Conservation (phyloP, 2,329 filamentous ascomycete genomes). For the Alternaria atra region DNA sequence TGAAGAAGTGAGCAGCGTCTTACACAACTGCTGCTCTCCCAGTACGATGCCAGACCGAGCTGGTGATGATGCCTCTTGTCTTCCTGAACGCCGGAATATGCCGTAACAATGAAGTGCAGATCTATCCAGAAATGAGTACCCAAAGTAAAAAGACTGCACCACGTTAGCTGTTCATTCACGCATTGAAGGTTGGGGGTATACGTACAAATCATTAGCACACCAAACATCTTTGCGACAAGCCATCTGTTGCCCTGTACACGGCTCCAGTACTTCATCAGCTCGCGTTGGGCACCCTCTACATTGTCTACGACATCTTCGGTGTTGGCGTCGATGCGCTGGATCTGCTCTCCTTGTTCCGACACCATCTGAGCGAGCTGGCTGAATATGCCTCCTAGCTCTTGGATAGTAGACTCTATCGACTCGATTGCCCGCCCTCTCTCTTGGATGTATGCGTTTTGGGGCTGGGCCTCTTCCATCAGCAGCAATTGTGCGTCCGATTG, state of each 20-base stretch:
- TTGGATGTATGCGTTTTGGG: conserved; percentile 87
- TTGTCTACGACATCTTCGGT: conserved; percentile 98
- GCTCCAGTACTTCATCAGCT: conserved; percentile 96
- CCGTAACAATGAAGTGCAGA: conserved; percentile 7
- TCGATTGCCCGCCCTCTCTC: conserved; percentile 96
- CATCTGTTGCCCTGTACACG: conserved; percentile 93
- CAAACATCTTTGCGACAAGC: conserved; percentile 86
- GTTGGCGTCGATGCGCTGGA: conserved; percentile 95
- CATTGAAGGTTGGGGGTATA: conserved; percentile 20
- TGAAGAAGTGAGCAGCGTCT: conserved; percentile 10
- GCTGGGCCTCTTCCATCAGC: conserved; percentile 91
- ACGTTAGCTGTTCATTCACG: conserved; percentile 24
- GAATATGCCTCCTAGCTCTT: conserved; percentile 90
- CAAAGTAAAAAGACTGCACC: conserved; percentile 63
- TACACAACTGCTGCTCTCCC: conserved; percentile 18
- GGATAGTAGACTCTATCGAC: conserved; percentile 94
- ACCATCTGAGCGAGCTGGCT: conserved; percentile 97
- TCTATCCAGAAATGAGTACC: conserved; percentile 70
- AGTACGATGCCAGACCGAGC: conserved; percentile 15
- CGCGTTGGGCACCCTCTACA: conserved; percentile 93
- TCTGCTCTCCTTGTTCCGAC: conserved; percentile 96
- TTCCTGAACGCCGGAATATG: conserved; percentile 33
- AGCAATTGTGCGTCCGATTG: conserved; percentile 83
- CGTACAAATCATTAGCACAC: conserved; percentile 90
- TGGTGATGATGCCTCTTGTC: conserved; percentile 23